Percentiles rank a stretch among this genome's conserved stretches.
phyloP scores from a whole-genome alignment of 78 protist genomes.

The Pelomyxa schiedti region DNA sequence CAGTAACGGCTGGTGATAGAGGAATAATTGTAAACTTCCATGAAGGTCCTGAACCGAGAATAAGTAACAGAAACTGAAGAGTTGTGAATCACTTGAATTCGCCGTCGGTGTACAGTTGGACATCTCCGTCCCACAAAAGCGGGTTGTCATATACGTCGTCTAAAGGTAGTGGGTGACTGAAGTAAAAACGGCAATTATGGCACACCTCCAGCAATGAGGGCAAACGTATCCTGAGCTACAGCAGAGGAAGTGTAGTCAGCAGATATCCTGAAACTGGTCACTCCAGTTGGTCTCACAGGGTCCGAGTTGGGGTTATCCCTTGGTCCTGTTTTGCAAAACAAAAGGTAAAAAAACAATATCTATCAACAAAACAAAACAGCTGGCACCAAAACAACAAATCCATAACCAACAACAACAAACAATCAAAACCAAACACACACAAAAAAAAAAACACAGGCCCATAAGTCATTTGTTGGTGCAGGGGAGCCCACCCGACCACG shows the following conservation, averaged over 20 bases:
- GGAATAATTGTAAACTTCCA: not conserved
- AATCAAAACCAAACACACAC: not conserved
- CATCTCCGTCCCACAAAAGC: not conserved
- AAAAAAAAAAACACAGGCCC: not conserved
- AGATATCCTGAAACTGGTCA: not conserved
- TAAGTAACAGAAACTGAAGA: not conserved
- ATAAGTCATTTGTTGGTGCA: not conserved
- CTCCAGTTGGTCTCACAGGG: not conserved
- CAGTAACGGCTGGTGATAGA: too few relatives aligned
- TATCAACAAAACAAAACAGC: not conserved
- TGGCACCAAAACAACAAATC: not conserved
- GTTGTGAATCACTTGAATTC: not conserved
- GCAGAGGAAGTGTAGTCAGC: not conserved
- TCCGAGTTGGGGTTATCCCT: not conserved
- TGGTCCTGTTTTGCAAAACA: not conserved
- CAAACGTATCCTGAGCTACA: not conserved
- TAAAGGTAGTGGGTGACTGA: not conserved
- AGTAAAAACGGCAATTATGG: not conserved
- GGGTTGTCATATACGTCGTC: not conserved
- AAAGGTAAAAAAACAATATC: not conserved
- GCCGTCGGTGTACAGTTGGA: not conserved
- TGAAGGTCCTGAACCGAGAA: not conserved
- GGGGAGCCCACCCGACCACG: not conserved
- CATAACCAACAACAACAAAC: not conserved
- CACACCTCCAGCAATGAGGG: not conserved